These are phyloP conservation scores for Fusarium penzigii DNA, from an alignment of 2,329 filamentous ascomycete genomes.

Conservation along the genomic window DNA sequence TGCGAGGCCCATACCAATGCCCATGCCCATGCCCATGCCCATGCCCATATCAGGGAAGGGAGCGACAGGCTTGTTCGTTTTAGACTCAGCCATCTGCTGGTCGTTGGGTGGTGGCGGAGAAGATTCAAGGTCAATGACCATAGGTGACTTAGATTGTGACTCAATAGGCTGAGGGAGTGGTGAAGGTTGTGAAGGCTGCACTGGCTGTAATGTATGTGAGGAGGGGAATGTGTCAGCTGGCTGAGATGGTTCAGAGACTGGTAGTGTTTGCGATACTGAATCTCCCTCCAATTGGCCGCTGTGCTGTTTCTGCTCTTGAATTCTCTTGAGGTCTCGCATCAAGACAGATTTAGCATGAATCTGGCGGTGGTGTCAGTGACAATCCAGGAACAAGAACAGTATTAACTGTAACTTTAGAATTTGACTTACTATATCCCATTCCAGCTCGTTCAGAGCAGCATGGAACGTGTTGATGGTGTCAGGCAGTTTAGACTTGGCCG, in stretches of 20 bases:
- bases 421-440: conserved; percentile 55
- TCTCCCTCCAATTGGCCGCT: conserved; percentile 2
- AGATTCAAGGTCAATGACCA: conserved; percentile 39
- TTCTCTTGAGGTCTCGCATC: conserved; percentile 51
- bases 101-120: conserved; percentile 33
- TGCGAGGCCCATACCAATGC: conserved; percentile 28
- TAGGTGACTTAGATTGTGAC: conserved; percentile 37
- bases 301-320: conserved; percentile 29
- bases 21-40: conserved; percentile 44
- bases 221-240: neutral
- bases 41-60: conserved; percentile 60
- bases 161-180: conserved; percentile 34
- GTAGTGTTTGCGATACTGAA: conserved; percentile 11
- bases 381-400: neutral
- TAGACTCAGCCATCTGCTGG: conserved; percentile 38
- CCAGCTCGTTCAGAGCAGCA: conserved; percentile 55
- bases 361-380: conserved; percentile 24
- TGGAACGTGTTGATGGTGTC: conserved; percentile 53
- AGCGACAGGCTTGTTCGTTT: conserved; percentile 46
- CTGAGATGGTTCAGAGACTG: conserved; percentile 36
- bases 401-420: neutral
- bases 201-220: conserved; percentile 7
- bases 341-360: conserved; percentile 55
- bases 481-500: conserved; percentile 44
- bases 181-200: conserved; percentile 13